Evolutionary conservation across 2,329 filamentous ascomycete species (phyloP).

Genomic region (Sporothrix dimorphospora): DNA sequence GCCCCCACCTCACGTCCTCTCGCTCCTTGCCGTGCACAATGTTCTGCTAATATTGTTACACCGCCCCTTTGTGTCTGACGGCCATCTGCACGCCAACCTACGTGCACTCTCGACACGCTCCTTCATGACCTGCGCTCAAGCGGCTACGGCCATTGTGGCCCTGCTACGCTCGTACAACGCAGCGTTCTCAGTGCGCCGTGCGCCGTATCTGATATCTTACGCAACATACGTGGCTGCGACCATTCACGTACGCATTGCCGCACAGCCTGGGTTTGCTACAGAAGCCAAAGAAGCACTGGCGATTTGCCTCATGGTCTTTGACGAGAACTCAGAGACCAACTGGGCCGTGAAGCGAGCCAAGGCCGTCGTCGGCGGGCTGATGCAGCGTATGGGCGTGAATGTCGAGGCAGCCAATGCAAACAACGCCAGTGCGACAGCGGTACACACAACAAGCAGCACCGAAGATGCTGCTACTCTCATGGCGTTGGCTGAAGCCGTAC

Average conservation of each 20-base stretch:
- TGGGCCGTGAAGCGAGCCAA: conserved; percentile 23
- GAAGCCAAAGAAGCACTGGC: conserved; percentile 26
- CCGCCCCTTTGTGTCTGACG: conserved; percentile 44
- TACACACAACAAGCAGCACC: neutral
- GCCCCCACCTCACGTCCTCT: conserved; percentile 29
- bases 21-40: conserved; percentile 39
- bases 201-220: conserved; percentile 59
- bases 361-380: conserved; percentile 21
- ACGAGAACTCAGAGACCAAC: conserved; percentile 23
- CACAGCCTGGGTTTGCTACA: conserved; percentile 39
- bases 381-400: conserved; percentile 20
- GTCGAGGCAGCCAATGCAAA: conserved; percentile 7
- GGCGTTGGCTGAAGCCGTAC: neutral
- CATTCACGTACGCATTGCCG: conserved; percentile 55
- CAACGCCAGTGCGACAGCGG: neutral
- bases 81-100: conserved; percentile 28
- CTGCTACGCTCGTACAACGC: conserved; percentile 42
- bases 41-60: conserved; percentile 48
- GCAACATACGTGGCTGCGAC: conserved; percentile 59
- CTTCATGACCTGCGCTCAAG: conserved; percentile 40
- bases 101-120: conserved; percentile 15
- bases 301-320: conserved; percentile 24
- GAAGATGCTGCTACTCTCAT: neutral
- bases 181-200: conserved; percentile 46
- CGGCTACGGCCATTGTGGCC: conserved; percentile 37